Evolutionary conservation across 148 eudicot genomes (phyloP).

Genomic region (Fagopyrum homotropicum): DNA sequence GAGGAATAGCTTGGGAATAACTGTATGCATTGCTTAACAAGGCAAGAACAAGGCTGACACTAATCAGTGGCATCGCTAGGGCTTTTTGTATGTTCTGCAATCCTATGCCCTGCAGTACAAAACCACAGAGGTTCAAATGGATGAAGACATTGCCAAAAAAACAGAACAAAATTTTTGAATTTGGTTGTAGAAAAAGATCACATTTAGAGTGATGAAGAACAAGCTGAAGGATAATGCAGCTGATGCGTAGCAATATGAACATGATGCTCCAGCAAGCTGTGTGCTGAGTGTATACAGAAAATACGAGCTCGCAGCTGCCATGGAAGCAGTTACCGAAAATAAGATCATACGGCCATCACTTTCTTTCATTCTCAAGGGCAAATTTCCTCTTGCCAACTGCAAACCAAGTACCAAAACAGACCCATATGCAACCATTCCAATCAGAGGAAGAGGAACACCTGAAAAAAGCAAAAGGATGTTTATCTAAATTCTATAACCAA

Average conservation of each 20-base stretch:
- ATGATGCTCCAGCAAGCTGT: conserved; percentile 64
- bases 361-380: conserved; percentile 50
- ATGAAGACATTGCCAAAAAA: not conserved
- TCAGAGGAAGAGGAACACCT: conserved; percentile 91
- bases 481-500: conserved; percentile 25
- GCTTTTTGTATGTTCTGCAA: conserved; percentile 10
- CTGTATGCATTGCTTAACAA: conserved; percentile 12
- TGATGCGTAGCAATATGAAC: conserved; percentile 72
- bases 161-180: not conserved
- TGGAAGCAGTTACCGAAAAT: conserved; percentile 63
- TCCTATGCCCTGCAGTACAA: conserved; percentile 9
- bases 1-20: conserved; percentile 9
- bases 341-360: conserved; percentile 50
- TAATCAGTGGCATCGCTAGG: conserved; percentile 9
- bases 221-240: conserved; percentile 69
- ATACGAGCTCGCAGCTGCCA: conserved; percentile 90
- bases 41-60: conserved; percentile 10
- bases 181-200: conserved; percentile 13
- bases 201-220: conserved; percentile 67
- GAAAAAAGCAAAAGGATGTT: conserved; percentile 35
- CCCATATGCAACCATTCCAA: conserved; percentile 88
- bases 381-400: conserved; percentile 45
- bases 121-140: not conserved
- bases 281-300: conserved; percentile 67
- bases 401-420: conserved; percentile 52